phyloP scores from a whole-genome alignment of 2,329 filamentous ascomycete species.

The Ceratocystis variospora region DNA sequence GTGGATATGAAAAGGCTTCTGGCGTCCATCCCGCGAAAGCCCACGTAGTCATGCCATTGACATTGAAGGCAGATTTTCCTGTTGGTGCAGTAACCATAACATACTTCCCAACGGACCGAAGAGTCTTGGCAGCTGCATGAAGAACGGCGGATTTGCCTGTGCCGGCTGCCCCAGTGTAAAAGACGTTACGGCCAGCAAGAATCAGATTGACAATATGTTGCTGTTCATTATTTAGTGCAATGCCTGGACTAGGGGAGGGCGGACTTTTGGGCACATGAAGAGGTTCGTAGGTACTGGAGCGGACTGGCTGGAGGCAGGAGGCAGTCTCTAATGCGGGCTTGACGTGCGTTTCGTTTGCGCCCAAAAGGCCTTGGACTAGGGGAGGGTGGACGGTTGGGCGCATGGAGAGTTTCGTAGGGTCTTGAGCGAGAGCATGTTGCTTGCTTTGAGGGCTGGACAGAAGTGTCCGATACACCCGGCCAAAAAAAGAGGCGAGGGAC shows the following conservation, averaged over 20 bases:
- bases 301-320: no score
- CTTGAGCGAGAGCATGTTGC: neutral
- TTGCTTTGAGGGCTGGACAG: neutral
- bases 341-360: no score
- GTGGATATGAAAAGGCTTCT: neutral
- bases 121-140: neutral
- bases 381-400: no score
- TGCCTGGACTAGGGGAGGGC: no score
- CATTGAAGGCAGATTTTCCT: neutral
- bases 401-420: no score
- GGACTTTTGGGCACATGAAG: no score
- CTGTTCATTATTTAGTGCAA: neutral
- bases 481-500: neutral
- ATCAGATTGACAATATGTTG: neutral
- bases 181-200: neutral
- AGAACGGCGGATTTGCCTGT: neutral
- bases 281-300: no score
- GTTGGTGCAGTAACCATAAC: neutral
- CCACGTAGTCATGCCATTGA: neutral
- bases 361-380: no score
- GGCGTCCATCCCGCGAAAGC: neutral
- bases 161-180: neutral
- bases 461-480: neutral
- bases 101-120: no score
- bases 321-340: no score